Conservation (phyloP, 2,329 filamentous ascomycete species). For the Cladosporium sp. region DNA sequence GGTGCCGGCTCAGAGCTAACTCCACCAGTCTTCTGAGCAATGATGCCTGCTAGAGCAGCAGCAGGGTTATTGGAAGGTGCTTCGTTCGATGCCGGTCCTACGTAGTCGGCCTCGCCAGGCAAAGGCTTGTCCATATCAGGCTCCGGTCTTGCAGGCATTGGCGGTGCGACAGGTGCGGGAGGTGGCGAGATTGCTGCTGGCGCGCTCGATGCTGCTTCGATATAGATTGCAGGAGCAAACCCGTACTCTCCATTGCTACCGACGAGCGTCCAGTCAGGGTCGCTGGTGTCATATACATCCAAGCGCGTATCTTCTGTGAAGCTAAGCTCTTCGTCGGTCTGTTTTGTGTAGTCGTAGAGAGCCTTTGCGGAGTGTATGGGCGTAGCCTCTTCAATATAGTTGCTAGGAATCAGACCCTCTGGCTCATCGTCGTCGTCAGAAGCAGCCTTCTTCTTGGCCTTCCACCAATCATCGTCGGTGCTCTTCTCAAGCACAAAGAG, state of each 20-base stretch:
- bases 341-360: conserved; percentile 96
- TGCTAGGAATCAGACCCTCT: conserved; percentile 83
- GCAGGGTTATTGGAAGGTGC: conserved; percentile 46
- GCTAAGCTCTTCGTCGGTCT: conserved; percentile 96
- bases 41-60: conserved; percentile 53
- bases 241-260: conserved; percentile 81
- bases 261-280: conserved; percentile 95
- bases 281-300: conserved; percentile 81
- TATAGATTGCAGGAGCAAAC: conserved; percentile 95
- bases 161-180: conserved; percentile 27
- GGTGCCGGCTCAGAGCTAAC: conserved; percentile 22
- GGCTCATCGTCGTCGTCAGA: conserved; percentile 87
- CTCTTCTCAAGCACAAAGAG: conserved; percentile 86
- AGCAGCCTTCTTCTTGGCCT: conserved; percentile 82
- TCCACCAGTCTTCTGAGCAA: conserved; percentile 45
- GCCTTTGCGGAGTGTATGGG: conserved; percentile 71
- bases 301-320: conserved; percentile 85
- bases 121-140: conserved; percentile 33
- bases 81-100: conserved; percentile 40
- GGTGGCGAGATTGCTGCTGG: conserved; percentile 36
- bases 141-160: conserved; percentile 37
- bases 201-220: conserved; percentile 61
- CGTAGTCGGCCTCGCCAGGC: conserved; percentile 38
- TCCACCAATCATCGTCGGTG: conserved; percentile 80
- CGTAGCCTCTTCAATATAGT: conserved; percentile 83